Conservation (phyloP, 805 yeast genomes). For the Sungouiella thailandica region DNA sequence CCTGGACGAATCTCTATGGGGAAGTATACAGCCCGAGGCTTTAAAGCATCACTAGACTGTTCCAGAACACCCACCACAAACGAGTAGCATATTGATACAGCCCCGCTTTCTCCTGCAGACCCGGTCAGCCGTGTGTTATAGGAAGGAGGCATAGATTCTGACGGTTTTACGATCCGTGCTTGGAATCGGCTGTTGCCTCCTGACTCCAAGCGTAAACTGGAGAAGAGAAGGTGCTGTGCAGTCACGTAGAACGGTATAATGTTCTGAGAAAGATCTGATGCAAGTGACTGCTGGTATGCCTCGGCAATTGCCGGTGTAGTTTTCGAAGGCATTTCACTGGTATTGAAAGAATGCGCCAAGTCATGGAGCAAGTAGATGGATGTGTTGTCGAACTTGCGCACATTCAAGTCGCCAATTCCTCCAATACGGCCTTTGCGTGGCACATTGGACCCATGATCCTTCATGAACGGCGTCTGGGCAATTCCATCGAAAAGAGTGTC, state of each 20-base stretch:
- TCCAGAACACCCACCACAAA: constrained; percentile 30
- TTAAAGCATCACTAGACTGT: constrained; percentile 10
- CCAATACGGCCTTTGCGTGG: constrained; percentile 22
- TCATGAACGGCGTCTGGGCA: constrained; percentile 22
- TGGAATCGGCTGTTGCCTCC: constrained; percentile 15
- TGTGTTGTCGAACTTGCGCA: constrained; percentile 15
- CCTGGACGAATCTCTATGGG: constrained; percentile 27
- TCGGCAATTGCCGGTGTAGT: constrained; percentile 2
- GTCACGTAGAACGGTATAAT: constrained; percentile 39
- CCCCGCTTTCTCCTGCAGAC: constrained; percentile 34
- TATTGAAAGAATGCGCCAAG: constrained; percentile 27
- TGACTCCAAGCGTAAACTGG: constrained; percentile 22
- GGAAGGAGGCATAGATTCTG: constrained; percentile 31
- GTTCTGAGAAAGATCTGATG: constrained; percentile 24
- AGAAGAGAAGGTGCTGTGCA: constrained; percentile 34
- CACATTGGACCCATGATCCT: constrained; percentile 8
- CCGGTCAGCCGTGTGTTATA: constrained; percentile 40
- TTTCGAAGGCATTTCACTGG: constrained; percentile 12
- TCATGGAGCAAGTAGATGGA: constrained; percentile 29
- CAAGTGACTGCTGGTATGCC: constrained; percentile 6
- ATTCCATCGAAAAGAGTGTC: constrained; percentile 19
- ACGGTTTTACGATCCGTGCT: constrained; percentile 20
- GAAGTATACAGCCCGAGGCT: constrained; percentile 27
- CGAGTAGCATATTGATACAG: constrained; percentile 32
- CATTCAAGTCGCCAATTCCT: constrained; percentile 31